These are phyloP conservation scores for Globisporangium perplexum DNA, from an alignment of 352 stramenopile genomes.

Conservation along the genomic window DNA sequence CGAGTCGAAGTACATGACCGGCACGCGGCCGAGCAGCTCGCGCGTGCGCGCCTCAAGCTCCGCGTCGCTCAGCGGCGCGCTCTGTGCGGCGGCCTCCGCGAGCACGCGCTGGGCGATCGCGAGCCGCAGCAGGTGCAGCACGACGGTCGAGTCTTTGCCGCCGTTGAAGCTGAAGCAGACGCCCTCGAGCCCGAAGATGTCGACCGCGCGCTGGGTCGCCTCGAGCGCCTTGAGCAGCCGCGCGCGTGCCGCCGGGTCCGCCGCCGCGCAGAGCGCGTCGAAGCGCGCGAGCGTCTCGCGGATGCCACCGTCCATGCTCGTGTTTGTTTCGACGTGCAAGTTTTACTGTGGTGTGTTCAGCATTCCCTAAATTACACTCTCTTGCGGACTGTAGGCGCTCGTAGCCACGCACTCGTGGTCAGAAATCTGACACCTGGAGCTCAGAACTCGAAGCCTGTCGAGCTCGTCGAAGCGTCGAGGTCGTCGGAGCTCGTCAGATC, in stretches of 20 bases:
- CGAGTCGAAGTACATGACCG: conserved; percentile 96
- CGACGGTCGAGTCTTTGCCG: conserved; percentile 90
- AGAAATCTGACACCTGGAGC: too few species aligned
- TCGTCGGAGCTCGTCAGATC: too few species aligned
- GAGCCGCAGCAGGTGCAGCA: conserved; percentile 87
- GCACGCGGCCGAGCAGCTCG: conserved; percentile 42
- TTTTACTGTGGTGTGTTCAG: too few species aligned
- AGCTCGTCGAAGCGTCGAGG: too few species aligned
- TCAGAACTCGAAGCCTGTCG: too few species aligned
- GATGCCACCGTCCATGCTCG: neutral
- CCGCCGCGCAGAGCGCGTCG: conserved; percentile 48
- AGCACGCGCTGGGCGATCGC: conserved; percentile 66
- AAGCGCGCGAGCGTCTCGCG: conserved; percentile 38
- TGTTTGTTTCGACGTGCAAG: too few species aligned
- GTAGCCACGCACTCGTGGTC: too few species aligned
- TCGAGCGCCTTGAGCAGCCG: conserved; percentile 66
- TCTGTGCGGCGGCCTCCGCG: too few species aligned
- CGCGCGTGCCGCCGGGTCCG: conserved; percentile 34
- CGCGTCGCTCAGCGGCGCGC: conserved; percentile 20
- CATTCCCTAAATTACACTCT: too few species aligned
- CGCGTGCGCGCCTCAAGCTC: conserved; percentile 49
- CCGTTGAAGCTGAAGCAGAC: conserved; percentile 91
- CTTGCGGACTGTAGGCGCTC: too few species aligned
- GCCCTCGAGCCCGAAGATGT: conserved; percentile 73
- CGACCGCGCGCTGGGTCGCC: conserved; percentile 68